Evolutionary conservation across 805 yeast species (phyloP).

Genomic region (Komagataella pastoris): DNA sequence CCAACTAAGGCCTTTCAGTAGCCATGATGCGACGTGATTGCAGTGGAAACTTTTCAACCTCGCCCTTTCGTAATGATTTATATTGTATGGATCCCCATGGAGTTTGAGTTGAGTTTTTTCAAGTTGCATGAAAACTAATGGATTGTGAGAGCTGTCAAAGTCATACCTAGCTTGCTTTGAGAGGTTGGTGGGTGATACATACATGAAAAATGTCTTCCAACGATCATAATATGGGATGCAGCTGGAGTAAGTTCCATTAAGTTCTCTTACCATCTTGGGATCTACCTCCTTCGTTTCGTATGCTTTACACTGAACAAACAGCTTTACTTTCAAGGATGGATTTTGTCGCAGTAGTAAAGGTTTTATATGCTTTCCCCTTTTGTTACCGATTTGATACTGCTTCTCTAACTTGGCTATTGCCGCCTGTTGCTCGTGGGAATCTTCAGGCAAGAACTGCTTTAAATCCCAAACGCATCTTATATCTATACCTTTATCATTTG

Average conservation of each 20-base stretch:
- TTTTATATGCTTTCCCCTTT: conserved; percentile 11
- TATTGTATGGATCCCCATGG: conserved; percentile 15
- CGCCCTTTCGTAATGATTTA: conserved; percentile 26
- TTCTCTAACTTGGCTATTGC: neutral
- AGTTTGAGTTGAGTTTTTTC: conserved; percentile 16
- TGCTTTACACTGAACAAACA: conserved; percentile 46
- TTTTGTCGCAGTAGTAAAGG: conserved; percentile 10
- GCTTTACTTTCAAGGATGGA: conserved; percentile 18
- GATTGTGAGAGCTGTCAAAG: conserved; percentile 29
- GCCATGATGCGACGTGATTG: conserved; percentile 21
- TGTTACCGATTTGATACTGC: conserved; percentile 3
- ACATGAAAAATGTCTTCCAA: conserved; percentile 20
- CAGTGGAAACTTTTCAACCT: conserved; percentile 20
- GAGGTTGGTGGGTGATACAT: conserved; percentile 31
- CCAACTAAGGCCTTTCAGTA: conserved; percentile 23
- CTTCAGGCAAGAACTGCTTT: conserved; percentile 7
- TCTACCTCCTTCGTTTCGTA: conserved; percentile 24
- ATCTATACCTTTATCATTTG: conserved; percentile 45
- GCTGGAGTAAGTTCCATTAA: conserved; percentile 34
- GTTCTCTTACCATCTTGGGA: conserved; percentile 35
- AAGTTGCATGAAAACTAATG: conserved; percentile 29
- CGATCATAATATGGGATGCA: conserved; percentile 15
- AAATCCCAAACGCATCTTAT: conserved; percentile 39
- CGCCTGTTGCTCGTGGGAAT: neutral
- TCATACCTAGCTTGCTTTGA: conserved; percentile 32